Evolutionary conservation across 169 alveolate species (phyloP).

Genomic region (Eimeria necatrix): DNA sequence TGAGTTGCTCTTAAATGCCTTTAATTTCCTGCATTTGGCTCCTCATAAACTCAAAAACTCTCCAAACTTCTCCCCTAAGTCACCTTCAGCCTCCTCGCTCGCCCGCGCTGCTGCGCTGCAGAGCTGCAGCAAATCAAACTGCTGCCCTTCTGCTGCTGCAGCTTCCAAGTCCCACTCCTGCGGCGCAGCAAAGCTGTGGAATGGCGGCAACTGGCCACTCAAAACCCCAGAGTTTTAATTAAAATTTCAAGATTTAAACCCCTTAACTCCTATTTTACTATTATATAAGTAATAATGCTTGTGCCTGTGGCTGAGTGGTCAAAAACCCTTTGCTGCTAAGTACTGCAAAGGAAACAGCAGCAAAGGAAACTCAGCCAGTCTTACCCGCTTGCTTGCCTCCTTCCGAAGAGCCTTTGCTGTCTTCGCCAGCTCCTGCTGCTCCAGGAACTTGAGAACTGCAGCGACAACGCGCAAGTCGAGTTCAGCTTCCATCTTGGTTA

Average conservation of each 20-base stretch:
- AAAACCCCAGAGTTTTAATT: neutral
- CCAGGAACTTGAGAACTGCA: neutral
- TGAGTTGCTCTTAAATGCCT: neutral
- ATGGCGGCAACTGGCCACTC: neutral
- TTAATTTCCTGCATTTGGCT: neutral
- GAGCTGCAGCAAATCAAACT: slow-evolving; percentile 8
- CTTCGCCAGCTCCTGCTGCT: slow-evolving; percentile 16
- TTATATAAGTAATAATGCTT: neutral
- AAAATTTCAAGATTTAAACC: neutral
- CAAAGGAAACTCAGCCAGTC: neutral
- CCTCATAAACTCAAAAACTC: neutral
- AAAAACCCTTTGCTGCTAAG: neutral
- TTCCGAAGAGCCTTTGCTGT: neutral
- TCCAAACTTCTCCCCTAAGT: neutral
- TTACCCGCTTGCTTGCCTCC: slow-evolving; percentile 16
- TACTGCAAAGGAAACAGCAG: neutral
- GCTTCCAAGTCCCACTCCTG: slow-evolving; percentile 37
- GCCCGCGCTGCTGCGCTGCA: slow-evolving; percentile 1
- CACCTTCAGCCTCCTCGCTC: neutral
- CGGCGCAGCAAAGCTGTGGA: neutral
- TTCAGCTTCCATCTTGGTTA: neutral
- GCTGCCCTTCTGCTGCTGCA: neutral
- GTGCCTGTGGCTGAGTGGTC: neutral
- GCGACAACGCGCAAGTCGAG: neutral
- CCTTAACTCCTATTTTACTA: neutral